A percentile compares a stretch with the other conserved stretches of the same genome.
These are phyloP conservation scores for Exophiala viscosa DNA, from an alignment of 2,329 filamentous ascomycete species.

Conservation along the genomic window DNA sequence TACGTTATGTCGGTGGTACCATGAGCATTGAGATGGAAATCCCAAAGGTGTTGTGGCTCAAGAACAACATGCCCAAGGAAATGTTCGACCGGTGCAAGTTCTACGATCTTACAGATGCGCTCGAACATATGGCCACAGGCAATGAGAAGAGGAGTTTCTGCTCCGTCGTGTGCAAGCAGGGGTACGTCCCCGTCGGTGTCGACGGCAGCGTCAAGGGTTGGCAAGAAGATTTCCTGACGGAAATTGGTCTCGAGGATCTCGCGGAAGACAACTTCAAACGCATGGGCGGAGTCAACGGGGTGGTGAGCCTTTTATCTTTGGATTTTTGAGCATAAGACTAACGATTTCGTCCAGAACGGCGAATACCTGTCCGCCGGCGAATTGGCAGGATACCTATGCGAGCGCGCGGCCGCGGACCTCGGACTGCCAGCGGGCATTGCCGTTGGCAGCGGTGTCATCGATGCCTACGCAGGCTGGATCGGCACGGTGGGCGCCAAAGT, in stretches of 20 bases:
- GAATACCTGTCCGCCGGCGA: constrained; percentile 89
- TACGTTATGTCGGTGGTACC: constrained; percentile 92
- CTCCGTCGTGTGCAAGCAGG: constrained; percentile 95
- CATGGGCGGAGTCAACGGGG: constrained; percentile 89
- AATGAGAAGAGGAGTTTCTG: constrained; percentile 91
- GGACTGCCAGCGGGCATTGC: constrained; percentile 84
- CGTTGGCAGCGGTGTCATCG: constrained; percentile 93
- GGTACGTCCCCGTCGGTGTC: constrained; percentile 92
- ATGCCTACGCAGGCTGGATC: constrained; percentile 98
- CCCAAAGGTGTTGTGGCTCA: constrained; percentile 95
- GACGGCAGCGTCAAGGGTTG: constrained; percentile 97
- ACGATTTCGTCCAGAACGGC: constrained; percentile 64
- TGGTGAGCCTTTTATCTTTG: constrained; percentile 64
- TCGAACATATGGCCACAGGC: constrained; percentile 91
- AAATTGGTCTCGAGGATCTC: constrained; percentile 82
- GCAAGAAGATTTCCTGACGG: constrained; percentile 88
- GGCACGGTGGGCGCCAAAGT: constrained; percentile 98
- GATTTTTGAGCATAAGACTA: not conserved
- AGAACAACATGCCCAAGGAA: constrained; percentile 94
- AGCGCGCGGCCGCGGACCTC: constrained; percentile 76
- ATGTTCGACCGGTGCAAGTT: constrained; percentile 93
- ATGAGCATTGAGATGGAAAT: constrained; percentile 99
- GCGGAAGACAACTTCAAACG: constrained; percentile 83
- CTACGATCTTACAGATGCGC: constrained; percentile 87
- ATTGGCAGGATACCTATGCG: constrained; percentile 77